Evolutionary conservation across 768 basidiomycete genomes (phyloP), one percentile per base, ranked within the genome.

Genomic region (Pleurotus salmoneostramineus): DNA sequence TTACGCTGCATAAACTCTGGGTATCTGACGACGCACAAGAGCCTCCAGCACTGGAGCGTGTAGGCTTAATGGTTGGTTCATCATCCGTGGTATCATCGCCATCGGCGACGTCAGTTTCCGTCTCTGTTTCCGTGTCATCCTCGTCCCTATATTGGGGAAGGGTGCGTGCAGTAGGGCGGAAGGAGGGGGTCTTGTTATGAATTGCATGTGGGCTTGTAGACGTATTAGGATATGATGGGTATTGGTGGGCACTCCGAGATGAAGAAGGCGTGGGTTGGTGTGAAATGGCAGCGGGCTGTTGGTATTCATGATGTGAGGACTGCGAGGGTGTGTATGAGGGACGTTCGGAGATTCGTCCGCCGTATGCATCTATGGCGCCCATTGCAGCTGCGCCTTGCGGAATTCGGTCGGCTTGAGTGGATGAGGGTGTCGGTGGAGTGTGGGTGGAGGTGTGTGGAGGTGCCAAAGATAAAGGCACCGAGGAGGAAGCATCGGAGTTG

Each of bases 21-120:
- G 46, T 56, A 52, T 60, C 54, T 17, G 56, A 59, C 32, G 56
- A 58, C 12, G 51, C 49, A 14, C 52, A 59, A 4, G 56, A 58
- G 44, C 61, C 58, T 14, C 61, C 65, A 31, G 62, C 64, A 50
- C 64, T 66, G 47, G 68, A 71, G 43, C 65, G 68, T 8, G 68
- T 57, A 5, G 83, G 83, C 32, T 87, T 78, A 61, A 91, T 88
- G n/a, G 88, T 91, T n/a, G 89, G 88, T 67, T 91, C 88, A 60
- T 91, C 88, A 58, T 90, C 89, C 21, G 88, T 89, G 56, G 82
- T 84, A 58, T 78, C 80, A 37, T 81, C 85, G 48, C 81, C 75
- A 50, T 79, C 82, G 61, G 82, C 82, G 21, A 79, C 69, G 56
- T 81, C 81, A 2, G 75, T 72, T 32, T 77, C 78, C 0, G 72